Base-by-base conservation (phyloP, 352 stramenopile species). In the Phytophthora pinifolia region DNA sequence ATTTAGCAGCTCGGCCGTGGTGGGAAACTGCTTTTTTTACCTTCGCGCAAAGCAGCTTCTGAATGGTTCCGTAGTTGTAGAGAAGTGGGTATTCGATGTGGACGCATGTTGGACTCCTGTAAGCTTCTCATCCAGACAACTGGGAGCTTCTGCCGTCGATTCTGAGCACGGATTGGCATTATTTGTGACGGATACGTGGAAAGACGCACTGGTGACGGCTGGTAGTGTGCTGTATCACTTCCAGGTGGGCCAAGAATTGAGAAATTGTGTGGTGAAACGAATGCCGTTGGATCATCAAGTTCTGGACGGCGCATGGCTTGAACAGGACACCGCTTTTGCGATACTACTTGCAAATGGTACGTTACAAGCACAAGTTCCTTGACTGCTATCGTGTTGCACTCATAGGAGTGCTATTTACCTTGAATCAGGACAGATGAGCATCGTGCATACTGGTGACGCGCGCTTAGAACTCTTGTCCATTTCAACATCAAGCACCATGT, bases 291-390 rank as follows among this genome's bases (percentile, higher is more conserved):
- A 61, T 33, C 36, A 65, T 15, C 20, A 42, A 46, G 25, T 65
- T 25, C 31, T 62, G 44, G 17, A 42, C 49, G 52, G 46, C 14
- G 20, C 34, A 12, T 72, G 63, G 59, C 43, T 67, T 10, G n/a
- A 55, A 25, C 13, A 54, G 17, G 35, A 59, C 15, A 18, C 14
- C 53, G 47, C 46, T 10, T 57, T 77, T 43, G 53, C 50, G n/a
- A 35, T 76, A n/a, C 35, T 79, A 20, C 44, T 74, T 43, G 30
- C 45, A 8, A 62, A 65, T 22, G 70, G 62, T 76, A 70, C 22
- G 50, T 44, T 3, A 33, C 15, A 22, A 7, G 2, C 38, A 3
- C 25, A 29, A 29, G 25, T 29, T 29, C 25, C 25, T 29, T 29
- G 5, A 29, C 25, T 29, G 25, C 25, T 29, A 29, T 29, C 25